Evolutionary conservation across 306 rosid species (phyloP).

Genomic region (Urtica urens): DNA sequence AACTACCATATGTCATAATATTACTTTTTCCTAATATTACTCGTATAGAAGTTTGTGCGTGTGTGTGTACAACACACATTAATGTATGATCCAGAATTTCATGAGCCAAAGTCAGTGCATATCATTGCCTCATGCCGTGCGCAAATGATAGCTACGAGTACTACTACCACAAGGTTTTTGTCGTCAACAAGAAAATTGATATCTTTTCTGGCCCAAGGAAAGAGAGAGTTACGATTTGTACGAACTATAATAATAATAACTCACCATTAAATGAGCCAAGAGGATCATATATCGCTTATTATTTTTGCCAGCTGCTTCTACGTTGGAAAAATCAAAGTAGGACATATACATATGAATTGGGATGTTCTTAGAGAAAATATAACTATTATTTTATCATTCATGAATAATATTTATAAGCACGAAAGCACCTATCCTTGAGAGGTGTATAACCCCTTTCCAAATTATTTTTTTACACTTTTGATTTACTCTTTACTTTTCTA

Average conservation of each 20-base stretch:
- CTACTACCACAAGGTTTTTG: neutral
- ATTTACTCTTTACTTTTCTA: no score
- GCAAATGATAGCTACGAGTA: neutral
- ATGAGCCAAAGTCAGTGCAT: neutral
- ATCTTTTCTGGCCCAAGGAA: slow-evolving; percentile 10
- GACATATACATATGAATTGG: neutral
- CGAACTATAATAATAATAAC: neutral
- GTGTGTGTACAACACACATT: neutral
- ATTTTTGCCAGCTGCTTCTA: slow-evolving; percentile 4
- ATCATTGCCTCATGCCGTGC: slow-evolving; percentile 9
- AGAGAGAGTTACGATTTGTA: neutral
- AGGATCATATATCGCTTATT: neutral
- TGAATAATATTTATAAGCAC: neutral
- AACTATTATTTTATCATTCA: neutral
- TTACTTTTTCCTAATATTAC: neutral
- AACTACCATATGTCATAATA: no score
- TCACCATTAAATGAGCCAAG: slow-evolving; percentile 9
- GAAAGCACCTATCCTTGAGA: no score
- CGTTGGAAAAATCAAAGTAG: neutral
- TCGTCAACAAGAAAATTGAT: slow-evolving; percentile 3
- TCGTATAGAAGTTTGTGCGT: neutral
- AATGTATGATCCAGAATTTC: neutral
- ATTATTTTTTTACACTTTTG: no score
- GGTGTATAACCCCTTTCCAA: no score
- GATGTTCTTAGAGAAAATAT: neutral